A percentile compares a stretch with the other conserved stretches of the same genome.
phyloP scores from a whole-genome alignment of 1,284 basidiomycete genomes.

The Hymenochaete sp. region DNA sequence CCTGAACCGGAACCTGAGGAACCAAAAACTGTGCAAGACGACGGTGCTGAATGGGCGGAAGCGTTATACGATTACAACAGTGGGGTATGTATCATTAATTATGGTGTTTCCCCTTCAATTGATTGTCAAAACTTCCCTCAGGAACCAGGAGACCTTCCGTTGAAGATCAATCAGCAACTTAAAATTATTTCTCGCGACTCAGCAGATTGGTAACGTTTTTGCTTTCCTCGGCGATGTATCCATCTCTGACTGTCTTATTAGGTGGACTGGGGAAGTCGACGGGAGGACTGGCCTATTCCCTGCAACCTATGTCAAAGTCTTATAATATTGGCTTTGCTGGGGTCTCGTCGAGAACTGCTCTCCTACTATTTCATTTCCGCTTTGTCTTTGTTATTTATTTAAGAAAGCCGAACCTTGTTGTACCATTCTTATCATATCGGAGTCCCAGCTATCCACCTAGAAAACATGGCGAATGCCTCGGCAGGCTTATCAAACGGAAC shows the following conservation, averaged over 20 bases:
- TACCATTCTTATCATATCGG: no score
- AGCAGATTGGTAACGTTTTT: conserved; percentile 56
- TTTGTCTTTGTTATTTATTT: no score
- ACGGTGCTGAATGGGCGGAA: conserved; percentile 64
- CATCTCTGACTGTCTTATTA: conserved; percentile 24
- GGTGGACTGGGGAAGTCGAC: conserved; percentile 68
- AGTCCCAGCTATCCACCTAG: conserved; percentile 50
- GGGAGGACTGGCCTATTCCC: conserved; percentile 61
- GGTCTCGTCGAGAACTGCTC: no score
- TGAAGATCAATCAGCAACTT: conserved; percentile 47
- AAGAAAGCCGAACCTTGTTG: no score
- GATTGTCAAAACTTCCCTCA: conserved; percentile 22
- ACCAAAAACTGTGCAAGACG: conserved; percentile 31
- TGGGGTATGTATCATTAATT: conserved; percentile 35
- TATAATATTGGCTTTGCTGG: conserved; percentile 34
- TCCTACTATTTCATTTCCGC: no score
- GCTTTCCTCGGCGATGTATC: not conserved
- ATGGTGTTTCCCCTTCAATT: not conserved
- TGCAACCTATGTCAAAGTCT: conserved; percentile 61
- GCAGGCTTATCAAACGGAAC: conserved; percentile 62
- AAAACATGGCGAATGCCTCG: conserved; percentile 47
- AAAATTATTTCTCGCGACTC: conserved; percentile 56
- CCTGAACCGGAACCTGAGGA: conserved; percentile 23
- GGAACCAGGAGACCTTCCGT: conserved; percentile 58
- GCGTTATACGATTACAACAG: conserved; percentile 68